These are phyloP conservation scores for Alternaria sp. DNA, from an alignment of 2,329 filamentous ascomycete genomes.

Conservation along the genomic window DNA sequence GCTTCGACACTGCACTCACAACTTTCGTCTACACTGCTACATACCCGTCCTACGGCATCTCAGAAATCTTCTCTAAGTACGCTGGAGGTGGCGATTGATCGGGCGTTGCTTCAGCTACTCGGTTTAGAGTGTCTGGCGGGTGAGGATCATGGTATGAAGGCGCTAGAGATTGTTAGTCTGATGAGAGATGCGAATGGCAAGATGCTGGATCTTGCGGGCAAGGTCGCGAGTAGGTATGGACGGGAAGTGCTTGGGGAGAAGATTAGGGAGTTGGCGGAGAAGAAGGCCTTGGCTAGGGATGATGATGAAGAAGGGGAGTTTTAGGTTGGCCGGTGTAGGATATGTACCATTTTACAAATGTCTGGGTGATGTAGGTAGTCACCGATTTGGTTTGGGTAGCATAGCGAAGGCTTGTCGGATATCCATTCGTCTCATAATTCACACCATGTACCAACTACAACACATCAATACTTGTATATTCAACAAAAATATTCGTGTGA, in stretches of 20 bases:
- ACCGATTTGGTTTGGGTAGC: not conserved
- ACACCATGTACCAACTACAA: too few species aligned
- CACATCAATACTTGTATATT: too few species aligned
- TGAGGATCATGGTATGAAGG: slow-evolving; percentile 93
- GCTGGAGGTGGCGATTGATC: slow-evolving; percentile 86
- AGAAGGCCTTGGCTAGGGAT: slow-evolving; percentile 66
- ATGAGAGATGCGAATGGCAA: slow-evolving; percentile 85
- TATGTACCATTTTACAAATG: not conserved
- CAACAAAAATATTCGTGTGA: not conserved
- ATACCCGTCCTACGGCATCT: slow-evolving; percentile 69
- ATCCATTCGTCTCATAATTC: not conserved
- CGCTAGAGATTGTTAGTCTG: slow-evolving; percentile 85
- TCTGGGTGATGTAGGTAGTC: not conserved
- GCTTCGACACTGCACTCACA: slow-evolving; percentile 76
- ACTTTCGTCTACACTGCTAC: slow-evolving; percentile 75
- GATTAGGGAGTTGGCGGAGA: slow-evolving; percentile 85
- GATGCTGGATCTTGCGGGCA: slow-evolving; percentile 90
- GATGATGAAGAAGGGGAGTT: slow-evolving; percentile 29
- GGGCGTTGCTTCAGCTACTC: slow-evolving; percentile 86
- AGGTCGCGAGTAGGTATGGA: slow-evolving; percentile 87
- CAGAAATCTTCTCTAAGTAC: slow-evolving; percentile 73
- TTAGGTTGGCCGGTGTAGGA: not conserved
- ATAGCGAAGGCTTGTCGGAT: not conserved
- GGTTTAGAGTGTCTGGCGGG: slow-evolving; percentile 90
- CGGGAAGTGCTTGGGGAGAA: slow-evolving; percentile 83